Conservation (phyloP, 192 early-diverging fungal genomes). For the Phycomyces blakesleeanus region DNA sequence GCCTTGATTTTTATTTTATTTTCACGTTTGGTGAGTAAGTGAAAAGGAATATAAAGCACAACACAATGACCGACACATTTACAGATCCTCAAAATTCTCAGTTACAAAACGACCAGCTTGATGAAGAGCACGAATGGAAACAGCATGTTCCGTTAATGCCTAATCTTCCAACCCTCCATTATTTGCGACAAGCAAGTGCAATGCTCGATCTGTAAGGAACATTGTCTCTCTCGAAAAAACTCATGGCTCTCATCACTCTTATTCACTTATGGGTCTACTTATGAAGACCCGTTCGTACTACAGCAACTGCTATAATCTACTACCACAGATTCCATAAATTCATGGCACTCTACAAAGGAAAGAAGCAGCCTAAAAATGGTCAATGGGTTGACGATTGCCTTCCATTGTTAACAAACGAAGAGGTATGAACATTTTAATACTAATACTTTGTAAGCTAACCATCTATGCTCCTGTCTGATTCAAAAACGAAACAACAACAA, state of each 20-base stretch:
- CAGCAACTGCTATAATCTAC: slow-evolving; percentile 46
- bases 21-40: no score
- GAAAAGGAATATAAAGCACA: background rate
- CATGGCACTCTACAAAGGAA: slow-evolving; percentile 33
- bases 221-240: background rate
- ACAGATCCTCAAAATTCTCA: background rate
- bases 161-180: slow-evolving; percentile 21
- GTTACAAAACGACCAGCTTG: background rate
- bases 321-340: slow-evolving; percentile 49
- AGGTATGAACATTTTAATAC: slow-evolving; percentile 9
- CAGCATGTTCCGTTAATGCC: slow-evolving; percentile 17
- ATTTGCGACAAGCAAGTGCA: slow-evolving; percentile 25
- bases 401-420: slow-evolving; percentile 19
- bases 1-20: no score
- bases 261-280: background rate
- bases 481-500: no score
- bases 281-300: slow-evolving; percentile 43
- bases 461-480: no score
- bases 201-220: slow-evolving; percentile 34
- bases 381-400: slow-evolving; percentile 6
- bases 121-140: background rate
- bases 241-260: slow-evolving; percentile 1
- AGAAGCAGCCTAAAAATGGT: slow-evolving; percentile 10
- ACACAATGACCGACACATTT: background rate
- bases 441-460: no score